Conservation (phyloP, 176 grass and related monocot species). For the Avena sativa region DNA sequence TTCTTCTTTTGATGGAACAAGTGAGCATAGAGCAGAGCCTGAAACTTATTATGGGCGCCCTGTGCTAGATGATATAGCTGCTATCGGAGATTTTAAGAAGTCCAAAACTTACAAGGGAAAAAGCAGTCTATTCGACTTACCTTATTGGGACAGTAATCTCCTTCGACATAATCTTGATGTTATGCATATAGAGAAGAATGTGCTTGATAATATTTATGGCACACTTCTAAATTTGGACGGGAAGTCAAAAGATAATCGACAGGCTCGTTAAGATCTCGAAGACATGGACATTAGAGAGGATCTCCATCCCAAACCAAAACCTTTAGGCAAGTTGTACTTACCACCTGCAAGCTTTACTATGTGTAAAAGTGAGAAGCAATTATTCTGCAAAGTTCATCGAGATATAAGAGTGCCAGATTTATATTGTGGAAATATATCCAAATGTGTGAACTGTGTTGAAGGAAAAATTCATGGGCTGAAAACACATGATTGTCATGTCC, state of each 20-base stretch:
- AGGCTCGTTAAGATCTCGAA: neutral
- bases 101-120: neutral
- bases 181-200: conserved; percentile 2
- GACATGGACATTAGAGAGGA: neutral
- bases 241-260: conserved; percentile 4
- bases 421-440: conserved; percentile 1
- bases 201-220: neutral
- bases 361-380: neutral
- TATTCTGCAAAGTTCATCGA: neutral
- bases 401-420: neutral
- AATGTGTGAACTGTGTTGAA: neutral
- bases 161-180: conserved; percentile 6
- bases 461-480: neutral
- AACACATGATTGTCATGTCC: conserved; percentile 10
- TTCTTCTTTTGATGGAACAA: conserved; percentile 5
- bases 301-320: neutral
- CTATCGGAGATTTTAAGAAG: neutral
- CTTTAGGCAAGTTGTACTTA: neutral
- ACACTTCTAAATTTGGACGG: neutral
- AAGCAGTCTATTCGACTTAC: neutral
- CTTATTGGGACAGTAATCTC: neutral
- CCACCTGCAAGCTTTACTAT: neutral
- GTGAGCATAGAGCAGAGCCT: neutral
- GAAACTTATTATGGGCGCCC: neutral
- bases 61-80: neutral